Conservation (phyloP, 2,329 filamentous ascomycete genomes). For the Plectosphaerella cucumerina region DNA sequence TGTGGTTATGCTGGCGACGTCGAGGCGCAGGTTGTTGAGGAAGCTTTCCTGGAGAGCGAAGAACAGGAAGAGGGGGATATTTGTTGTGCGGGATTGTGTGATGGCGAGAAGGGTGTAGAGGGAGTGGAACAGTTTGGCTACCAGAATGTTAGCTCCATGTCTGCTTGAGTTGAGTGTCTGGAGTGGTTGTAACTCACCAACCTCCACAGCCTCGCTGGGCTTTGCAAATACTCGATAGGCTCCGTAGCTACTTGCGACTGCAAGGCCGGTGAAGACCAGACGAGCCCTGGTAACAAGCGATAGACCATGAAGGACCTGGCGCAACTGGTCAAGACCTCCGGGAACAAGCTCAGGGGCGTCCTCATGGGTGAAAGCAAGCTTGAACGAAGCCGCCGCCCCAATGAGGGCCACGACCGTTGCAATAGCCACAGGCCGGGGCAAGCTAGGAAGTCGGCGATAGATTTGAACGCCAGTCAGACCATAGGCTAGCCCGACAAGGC, state of each 20-base stretch:
- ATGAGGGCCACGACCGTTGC: conserved; percentile 37
- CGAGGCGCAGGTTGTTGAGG: conserved; percentile 42
- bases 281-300: conserved; percentile 45
- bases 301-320: conserved; percentile 34
- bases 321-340: conserved; percentile 35
- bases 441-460: conserved; percentile 33
- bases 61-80: conserved; percentile 79
- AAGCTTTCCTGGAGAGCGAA: conserved; percentile 58
- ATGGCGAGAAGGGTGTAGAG: conserved; percentile 74
- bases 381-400: conserved; percentile 70
- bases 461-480: conserved; percentile 48
- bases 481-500: conserved; percentile 66
- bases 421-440: conserved; percentile 36
- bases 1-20: conserved; percentile 57
- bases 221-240: conserved; percentile 29
- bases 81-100: conserved; percentile 81
- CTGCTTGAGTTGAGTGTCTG: background rate
- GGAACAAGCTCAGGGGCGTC: conserved; percentile 81
- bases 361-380: conserved; percentile 79
- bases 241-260: conserved; percentile 30
- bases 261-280: conserved; percentile 45
- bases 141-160: background rate
- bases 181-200: conserved; percentile 7
- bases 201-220: background rate
- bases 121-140: conserved; percentile 55